These are phyloP conservation scores for Pelargonium myrrhifolium DNA, from an alignment of 441 rosid species.

Conservation along the genomic window DNA sequence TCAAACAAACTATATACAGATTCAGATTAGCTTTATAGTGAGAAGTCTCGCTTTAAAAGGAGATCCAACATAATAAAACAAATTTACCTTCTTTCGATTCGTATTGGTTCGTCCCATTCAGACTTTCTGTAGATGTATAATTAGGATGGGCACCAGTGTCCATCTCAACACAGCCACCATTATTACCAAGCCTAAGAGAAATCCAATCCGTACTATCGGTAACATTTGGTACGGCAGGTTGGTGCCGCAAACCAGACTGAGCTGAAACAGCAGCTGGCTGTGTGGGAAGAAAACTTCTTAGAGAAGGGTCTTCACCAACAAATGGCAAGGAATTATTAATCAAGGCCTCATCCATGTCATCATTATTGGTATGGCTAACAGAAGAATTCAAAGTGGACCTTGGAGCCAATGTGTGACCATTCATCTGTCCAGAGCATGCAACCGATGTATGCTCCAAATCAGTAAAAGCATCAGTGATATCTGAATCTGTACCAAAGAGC, in stretches of 20 bases:
- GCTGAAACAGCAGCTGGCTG: conserved; percentile 10
- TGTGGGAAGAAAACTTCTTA: conserved; percentile 18
- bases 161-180: conserved; percentile 4
- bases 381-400: conserved; percentile 10
- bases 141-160: conserved; percentile 12
- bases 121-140: conserved; percentile 12
- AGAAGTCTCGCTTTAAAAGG: neutral
- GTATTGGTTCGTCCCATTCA: conserved; percentile 14
- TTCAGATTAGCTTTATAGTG: neutral
- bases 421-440: conserved; percentile 20
- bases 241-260: conserved; percentile 10
- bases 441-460: conserved; percentile 18
- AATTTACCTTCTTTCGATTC: conserved; percentile 21
- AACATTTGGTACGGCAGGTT: conserved; percentile 9
- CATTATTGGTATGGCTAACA: conserved; percentile 8
- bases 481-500: conserved; percentile 21
- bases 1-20: neutral
- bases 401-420: conserved; percentile 15
- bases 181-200: conserved; percentile 23
- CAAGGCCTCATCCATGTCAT: conserved; percentile 18
- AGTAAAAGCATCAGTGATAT: conserved; percentile 22
- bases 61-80: conserved; percentile 5
- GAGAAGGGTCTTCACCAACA: conserved; percentile 17
- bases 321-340: conserved; percentile 16
- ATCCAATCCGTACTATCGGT: conserved; percentile 20